Evolutionary conservation across 1,139 yeast species (phyloP), one percentile per base, ranked within the genome.

Genomic region (Yamadazyma atmosphaerica): DNA sequence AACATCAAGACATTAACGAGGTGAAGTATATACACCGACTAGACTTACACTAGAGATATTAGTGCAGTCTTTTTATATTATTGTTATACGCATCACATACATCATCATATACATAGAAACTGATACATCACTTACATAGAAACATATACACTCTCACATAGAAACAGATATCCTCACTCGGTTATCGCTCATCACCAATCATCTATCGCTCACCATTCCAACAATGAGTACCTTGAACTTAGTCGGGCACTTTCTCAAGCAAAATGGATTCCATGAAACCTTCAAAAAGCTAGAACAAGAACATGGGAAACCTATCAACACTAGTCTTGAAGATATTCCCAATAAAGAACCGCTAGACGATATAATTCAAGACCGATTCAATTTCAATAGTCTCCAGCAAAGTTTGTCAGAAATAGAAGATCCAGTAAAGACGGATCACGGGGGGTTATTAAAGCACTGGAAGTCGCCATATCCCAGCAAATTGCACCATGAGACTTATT

Each of bases 231-330:
- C 59, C 3, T 64, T 66, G 38, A 50, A 56, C 33, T 53, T 82
- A 24, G 64, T 84, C 11, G 86, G 86, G 0, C 77, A 79, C 22
- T 83, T 74, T 47, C 65, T 84, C 12, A 55, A 65, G 30, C 59
- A 66, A 14, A 69, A 79, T 30, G 75, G 77, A 1, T 72, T 68
- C 36, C 43, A 42, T 1, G 60, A 62, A 1, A 78, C 90, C 0
- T 58, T 82, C 9, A 56, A 56, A 11, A 55, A 63, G 7, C 76
- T 83, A 39, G 76, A 80, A 44, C 46, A 51, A 14, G 85, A 80
- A 37, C 56, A 71, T 17, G 74, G 74, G 0, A 50, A 58, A 19
- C 65, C 72, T 2, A 55, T 68, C 14, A 50, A 50, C 11, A 45
- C 58, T 2, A 30, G 42, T 4, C 34, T 47, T 8, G 41, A 52